phyloP scores from a whole-genome alignment of 306 rosid genomes.

The Quercus ilex region DNA sequence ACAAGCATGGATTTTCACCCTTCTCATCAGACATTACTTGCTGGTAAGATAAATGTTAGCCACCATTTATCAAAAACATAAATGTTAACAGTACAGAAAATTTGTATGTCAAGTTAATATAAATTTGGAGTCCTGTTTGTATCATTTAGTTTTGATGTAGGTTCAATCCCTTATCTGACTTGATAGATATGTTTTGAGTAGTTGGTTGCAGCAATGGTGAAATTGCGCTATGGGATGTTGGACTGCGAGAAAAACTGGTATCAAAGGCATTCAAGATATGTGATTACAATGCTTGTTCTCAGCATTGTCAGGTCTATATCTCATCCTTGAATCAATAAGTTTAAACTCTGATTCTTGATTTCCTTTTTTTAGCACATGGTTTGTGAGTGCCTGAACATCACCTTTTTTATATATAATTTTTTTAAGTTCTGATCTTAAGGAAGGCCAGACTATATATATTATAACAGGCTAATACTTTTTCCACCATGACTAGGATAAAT shows the following conservation, averaged over 20 bases:
- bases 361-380: neutral
- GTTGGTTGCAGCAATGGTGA: slow-evolving; percentile 64
- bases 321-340: neutral
- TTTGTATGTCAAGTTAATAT: neutral
- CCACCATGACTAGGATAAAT: too few relatives aligned
- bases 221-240: slow-evolving; percentile 53
- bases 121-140: neutral
- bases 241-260: slow-evolving; percentile 37
- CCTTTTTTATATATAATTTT: neutral
- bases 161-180: slow-evolving; percentile 8
- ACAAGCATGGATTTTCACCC: slow-evolving; percentile 65
- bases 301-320: slow-evolving; percentile 41
- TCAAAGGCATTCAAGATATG: slow-evolving; percentile 44
- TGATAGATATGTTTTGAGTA: slow-evolving; percentile 29
- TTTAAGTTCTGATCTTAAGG: too few relatives aligned
- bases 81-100: neutral
- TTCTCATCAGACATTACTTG: slow-evolving; percentile 45
- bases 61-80: neutral
- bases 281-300: slow-evolving; percentile 29
- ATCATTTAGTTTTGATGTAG: neutral
- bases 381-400: neutral
- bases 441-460: too few relatives aligned
- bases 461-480: too few relatives aligned
- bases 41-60: slow-evolving; percentile 34
- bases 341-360: neutral